Percentiles rank a stretch among this genome's conserved stretches.
These are phyloP conservation scores for Chlamydomonas sphaeroides DNA, from an alignment of 139 green algal genomes.

Conservation along the genomic window DNA sequence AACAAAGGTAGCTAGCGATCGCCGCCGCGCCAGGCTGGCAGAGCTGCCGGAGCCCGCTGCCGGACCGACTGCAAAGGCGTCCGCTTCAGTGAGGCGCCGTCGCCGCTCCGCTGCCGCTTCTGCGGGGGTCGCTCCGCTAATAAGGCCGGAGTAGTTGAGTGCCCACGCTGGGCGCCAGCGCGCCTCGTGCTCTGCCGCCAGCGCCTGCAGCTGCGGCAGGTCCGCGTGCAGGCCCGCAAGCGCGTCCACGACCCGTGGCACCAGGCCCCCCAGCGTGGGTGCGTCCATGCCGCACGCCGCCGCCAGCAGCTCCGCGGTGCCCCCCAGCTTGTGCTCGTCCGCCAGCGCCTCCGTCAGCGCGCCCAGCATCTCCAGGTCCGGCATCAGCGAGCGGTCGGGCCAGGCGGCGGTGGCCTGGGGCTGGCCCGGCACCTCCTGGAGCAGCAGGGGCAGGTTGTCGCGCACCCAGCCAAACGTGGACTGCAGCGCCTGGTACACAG, in stretches of 20 bases:
- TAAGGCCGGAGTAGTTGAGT: too few species aligned
- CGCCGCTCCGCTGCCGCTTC: too few species aligned
- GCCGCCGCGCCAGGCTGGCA: too few species aligned
- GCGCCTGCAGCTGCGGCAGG: neutral
- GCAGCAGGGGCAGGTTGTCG: slow-evolving; percentile 4
- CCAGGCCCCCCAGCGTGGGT: neutral
- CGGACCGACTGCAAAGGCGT: too few species aligned
- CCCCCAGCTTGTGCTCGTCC: neutral
- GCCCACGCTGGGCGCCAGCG: too few species aligned
- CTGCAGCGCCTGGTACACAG: neutral
- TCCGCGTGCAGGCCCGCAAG: slow-evolving; percentile 1
- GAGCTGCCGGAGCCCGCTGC: too few species aligned
- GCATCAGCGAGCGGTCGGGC: neutral
- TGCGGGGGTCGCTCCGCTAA: too few species aligned
- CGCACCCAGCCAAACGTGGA: slow-evolving; percentile 1
- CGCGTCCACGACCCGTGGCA: neutral
- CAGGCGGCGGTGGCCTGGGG: neutral
- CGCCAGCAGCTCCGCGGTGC: neutral
- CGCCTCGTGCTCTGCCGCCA: neutral
- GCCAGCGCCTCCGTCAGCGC: neutral
- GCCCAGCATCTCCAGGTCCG: neutral
- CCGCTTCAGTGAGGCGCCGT: too few species aligned
- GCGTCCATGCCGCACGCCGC: neutral
- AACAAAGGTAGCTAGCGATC: too few species aligned
- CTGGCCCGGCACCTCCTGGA: slow-evolving; percentile 1